Base-by-base conservation (phyloP, 2,329 filamentous ascomycete genomes). In the Neocatenulostroma microsporum region DNA sequence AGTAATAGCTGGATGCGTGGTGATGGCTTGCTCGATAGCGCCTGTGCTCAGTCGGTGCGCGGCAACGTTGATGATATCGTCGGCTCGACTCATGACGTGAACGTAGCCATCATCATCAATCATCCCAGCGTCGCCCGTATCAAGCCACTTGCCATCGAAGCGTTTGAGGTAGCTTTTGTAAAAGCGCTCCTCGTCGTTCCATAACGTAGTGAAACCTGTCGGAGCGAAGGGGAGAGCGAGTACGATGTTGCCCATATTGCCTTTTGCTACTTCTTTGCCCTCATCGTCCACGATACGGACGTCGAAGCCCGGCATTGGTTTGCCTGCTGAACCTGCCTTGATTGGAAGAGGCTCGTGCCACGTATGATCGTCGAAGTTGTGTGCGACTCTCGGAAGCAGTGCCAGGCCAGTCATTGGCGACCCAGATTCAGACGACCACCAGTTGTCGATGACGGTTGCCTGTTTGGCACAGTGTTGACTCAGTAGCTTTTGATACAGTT, bases 51-150 rank as follows among this genome's bases (percentile, higher is more conserved):
- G 80, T 11, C 88, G 76, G 64, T 95, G 88, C 4, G 88, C 87
- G 26, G 87, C 88, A n/a, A 94, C 88, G 55, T 95, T 95, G 55
- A 95, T 87, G 41, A 95, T 82, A 59, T 95, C 88, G 63, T 95
- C 88, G 21, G 71, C 72, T 36, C 76, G 61, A 3, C 70, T 68
- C 73, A 80, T 79, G 48, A 81, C 69, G 49, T 77, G 72, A 21
- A 79, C 67, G 35, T 44, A 44, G 36, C 40, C 76, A 26, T 89
- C 80, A 11, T 72, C 60, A 55, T 95, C 88, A 39, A 95, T 78
- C 68, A 87, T 79, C 0, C 89, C 88, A 1, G 86, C 82, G 57
- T 96, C 88, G 2, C 88, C 89, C 0, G 88, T 95, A 56, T 96
- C 88, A 28, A 95, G 62, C 84, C 85, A 95, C 49, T 74, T 74